A percentile compares a stretch with the other conserved stretches of the same genome.
Evolutionary conservation across 208 protist genomes (phyloP).

Genomic region (Trypanosomatidae sp.): DNA sequence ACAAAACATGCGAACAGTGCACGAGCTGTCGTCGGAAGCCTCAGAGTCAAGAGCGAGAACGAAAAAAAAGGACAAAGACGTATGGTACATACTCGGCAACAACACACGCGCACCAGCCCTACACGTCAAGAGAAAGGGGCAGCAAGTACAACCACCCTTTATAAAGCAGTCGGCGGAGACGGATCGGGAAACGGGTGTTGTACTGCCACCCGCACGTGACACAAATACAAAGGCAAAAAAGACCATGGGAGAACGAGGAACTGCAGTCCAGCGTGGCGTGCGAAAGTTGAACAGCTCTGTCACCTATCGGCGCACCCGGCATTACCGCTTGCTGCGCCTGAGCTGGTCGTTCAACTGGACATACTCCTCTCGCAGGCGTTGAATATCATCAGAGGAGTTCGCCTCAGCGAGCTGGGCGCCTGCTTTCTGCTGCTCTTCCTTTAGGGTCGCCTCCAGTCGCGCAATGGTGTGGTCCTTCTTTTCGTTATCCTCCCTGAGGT

Average conservation of each 20-base stretch:
- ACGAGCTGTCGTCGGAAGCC: neutral
- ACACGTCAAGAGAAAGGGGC: neutral
- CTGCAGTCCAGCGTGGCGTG: slow-evolving; percentile 4
- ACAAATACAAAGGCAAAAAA: neutral
- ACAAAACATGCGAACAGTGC: neutral
- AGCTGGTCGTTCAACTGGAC: slow-evolving; percentile 69
- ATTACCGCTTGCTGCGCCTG: slow-evolving; percentile 34
- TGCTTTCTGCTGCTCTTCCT: slow-evolving; percentile 16
- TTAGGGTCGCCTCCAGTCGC: slow-evolving; percentile 47
- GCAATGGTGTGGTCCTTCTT: slow-evolving; percentile 54
- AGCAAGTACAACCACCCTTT: neutral
- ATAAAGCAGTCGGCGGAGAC: neutral
- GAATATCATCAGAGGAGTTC: slow-evolving; percentile 34
- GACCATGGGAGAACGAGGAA: neutral
- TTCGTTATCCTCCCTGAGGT: slow-evolving; percentile 47
- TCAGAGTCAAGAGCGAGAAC: neutral
- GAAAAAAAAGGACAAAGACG: slow-evolving; percentile 1
- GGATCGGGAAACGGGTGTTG: neutral
- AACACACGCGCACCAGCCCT: neutral
- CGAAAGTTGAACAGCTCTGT: neutral
- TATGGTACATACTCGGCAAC: slow-evolving; percentile 6
- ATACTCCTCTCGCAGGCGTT: slow-evolving; percentile 72
- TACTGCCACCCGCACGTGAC: neutral
- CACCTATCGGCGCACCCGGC: neutral
- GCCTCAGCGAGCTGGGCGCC: neutral